A percentile compares a stretch with the other conserved stretches of the same genome.
These are phyloP conservation scores for Pseudocercospora macadamiae DNA, from an alignment of 2,329 filamentous ascomycete genomes.

Conservation along the genomic window DNA sequence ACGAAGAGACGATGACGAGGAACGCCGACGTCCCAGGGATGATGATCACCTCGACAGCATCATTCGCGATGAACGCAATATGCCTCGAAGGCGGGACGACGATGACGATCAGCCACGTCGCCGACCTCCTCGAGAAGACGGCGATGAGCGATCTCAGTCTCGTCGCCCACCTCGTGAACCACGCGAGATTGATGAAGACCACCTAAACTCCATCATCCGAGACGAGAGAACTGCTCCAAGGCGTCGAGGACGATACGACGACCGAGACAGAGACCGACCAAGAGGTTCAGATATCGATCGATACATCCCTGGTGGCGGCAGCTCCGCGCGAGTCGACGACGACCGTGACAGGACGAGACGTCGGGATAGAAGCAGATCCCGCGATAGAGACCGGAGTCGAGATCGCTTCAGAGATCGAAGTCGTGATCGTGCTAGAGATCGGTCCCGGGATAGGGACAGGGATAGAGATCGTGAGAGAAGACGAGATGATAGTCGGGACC, in stretches of 20 bases:
- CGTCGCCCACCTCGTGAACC: constrained; percentile 5
- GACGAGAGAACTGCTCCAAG: constrained; percentile 18
- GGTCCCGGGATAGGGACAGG: constrained; percentile 33
- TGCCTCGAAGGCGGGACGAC: constrained; percentile 13
- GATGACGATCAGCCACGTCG: constrained; percentile 2
- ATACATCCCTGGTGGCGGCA: constrained; percentile 38
- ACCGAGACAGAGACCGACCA: constrained; percentile 27
- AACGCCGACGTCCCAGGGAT: constrained; percentile 26
- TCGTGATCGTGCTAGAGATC: constrained; percentile 33
- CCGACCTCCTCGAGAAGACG: constrained; percentile 6
- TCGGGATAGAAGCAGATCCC: constrained; percentile 11
- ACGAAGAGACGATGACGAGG: constrained; percentile 21
- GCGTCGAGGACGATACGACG: constrained; percentile 23
- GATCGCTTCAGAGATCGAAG: constrained; percentile 20
- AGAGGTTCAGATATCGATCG: constrained; percentile 31
- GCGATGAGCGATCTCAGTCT: constrained; percentile 8
- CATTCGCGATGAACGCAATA: constrained; percentile 21
- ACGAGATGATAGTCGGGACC: constrained; percentile 6
- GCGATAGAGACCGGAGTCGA: neutral
- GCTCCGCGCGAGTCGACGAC: constrained; percentile 11
- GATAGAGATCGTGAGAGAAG: constrained; percentile 21
- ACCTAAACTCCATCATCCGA: constrained; percentile 17
- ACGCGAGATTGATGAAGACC: constrained; percentile 6
- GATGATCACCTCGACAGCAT: constrained; percentile 19
- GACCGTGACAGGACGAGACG: constrained; percentile 11